Percentiles rank a stretch among this genome's conserved stretches.
phyloP scores from a whole-genome alignment of 1,284 basidiomycete genomes.

The Rugosomyces carneus region DNA sequence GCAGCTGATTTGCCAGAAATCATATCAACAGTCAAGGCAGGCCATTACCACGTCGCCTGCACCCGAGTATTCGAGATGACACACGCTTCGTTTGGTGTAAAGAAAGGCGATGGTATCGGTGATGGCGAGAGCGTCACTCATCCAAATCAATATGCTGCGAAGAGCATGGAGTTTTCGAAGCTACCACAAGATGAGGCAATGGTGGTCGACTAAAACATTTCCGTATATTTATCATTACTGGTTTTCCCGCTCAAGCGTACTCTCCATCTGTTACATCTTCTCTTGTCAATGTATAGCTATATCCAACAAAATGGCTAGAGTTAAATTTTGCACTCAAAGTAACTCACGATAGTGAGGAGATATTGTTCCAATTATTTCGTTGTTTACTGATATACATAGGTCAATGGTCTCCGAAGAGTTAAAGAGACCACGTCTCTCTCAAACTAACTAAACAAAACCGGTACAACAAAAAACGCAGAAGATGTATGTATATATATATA shows the following conservation, averaged over 20 bases:
- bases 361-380: conserved; percentile 17
- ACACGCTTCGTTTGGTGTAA: conserved; percentile 68
- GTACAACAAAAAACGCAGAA: conserved; percentile 12
- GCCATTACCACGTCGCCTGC: conserved; percentile 94
- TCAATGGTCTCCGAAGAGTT: conserved; percentile 12
- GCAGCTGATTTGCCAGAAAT: conserved; percentile 81
- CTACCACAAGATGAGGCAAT: conserved; percentile 22
- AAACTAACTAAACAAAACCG: conserved; percentile 16
- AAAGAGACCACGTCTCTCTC: conserved; percentile 2
- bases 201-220: conserved; percentile 8
- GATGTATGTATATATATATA: conserved; percentile 13
- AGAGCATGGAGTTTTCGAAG: conserved; percentile 63
- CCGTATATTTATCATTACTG: neutral
- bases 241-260: too few species aligned
- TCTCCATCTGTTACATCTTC: neutral
- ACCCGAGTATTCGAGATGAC: conserved; percentile 96
- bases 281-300: neutral
- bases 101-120: conserved; percentile 87
- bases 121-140: conserved; percentile 88
- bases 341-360: too few species aligned
- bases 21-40: conserved; percentile 72
- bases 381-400: conserved; percentile 19
- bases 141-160: conserved; percentile 82
- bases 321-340: too few species aligned
- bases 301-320: too few species aligned